These are phyloP conservation scores for Begonia fuchsioides DNA, from an alignment of 306 rosid species.

Conservation along the genomic window DNA sequence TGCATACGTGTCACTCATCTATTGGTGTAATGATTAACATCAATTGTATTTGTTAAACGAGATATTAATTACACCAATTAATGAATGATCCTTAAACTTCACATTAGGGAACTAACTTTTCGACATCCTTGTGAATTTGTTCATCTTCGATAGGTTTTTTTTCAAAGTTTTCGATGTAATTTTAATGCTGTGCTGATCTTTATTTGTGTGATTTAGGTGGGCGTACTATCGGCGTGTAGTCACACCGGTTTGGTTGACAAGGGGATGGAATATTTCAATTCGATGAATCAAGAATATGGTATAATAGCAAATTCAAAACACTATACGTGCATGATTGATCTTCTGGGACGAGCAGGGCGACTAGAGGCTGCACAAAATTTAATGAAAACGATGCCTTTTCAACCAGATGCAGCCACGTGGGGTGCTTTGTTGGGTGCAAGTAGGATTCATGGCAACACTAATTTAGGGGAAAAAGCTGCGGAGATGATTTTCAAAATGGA, in stretches of 20 bases:
- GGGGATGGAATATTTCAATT: slow-evolving; percentile 50
- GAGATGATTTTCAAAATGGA: slow-evolving; percentile 67
- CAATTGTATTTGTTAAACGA: no score
- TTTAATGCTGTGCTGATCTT: slow-evolving; percentile 9
- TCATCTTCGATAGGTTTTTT: slow-evolving; percentile 3
- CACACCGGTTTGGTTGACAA: slow-evolving; percentile 56
- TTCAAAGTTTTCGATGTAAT: neutral
- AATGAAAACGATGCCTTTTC: slow-evolving; percentile 57
- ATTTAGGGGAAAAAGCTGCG: slow-evolving; percentile 73
- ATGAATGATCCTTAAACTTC: no score
- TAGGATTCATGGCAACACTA: slow-evolving; percentile 63
- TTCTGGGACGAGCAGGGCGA: slow-evolving; percentile 77
- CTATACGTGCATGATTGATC: slow-evolving; percentile 75
- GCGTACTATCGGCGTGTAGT: slow-evolving; percentile 76
- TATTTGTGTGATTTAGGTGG: slow-evolving; percentile 39
- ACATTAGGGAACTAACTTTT: no score
- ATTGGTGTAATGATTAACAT: no score
- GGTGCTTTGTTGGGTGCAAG: slow-evolving; percentile 79
- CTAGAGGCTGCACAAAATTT: slow-evolving; percentile 56
- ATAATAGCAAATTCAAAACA: slow-evolving; percentile 47
- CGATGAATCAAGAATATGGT: slow-evolving; percentile 44
- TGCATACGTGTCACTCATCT: no score
- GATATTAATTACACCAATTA: no score
- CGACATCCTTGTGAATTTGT: neutral
- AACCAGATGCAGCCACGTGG: slow-evolving; percentile 78